Base-by-base conservation (phyloP, 2,329 filamentous ascomycete genomes). In the Clonostachys solani region DNA sequence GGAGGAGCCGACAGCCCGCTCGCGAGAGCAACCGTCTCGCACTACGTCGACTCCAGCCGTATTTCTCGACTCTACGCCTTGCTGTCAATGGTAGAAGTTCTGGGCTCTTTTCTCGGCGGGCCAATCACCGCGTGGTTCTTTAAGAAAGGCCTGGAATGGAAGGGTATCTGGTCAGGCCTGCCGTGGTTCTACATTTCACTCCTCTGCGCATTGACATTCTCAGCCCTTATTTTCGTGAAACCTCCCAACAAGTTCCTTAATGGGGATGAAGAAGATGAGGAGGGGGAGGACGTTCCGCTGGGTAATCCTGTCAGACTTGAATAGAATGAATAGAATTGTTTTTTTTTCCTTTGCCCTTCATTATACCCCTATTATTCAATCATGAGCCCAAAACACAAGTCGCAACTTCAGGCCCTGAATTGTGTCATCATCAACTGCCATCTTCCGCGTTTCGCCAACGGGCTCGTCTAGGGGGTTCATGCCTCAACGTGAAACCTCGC, bases 51-150 rank as follows among this genome's bases (percentile, higher is more conserved):
- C 12, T 52, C 63, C 8, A 56, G 65, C 42, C 63, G 63, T 29
- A 72, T 66, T 2, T 71, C 69, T 33, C 60, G 68, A 19, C 51
- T 72, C 4, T 71, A 71, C 49, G 68, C 68, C 2, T 54, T 72
- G 48, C 63, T 69, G 35, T 62, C 64, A 47, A 71, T 70, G 53
- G 55, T 61, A 4, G 69, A 72, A 49, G 62, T 68, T 6, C 37
- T 63, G 8, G 69, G 69, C 0, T 61, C 65, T 0, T 68, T 72
- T 23, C 59, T 69, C 6, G 69, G 61, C n/a, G 67, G 64, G 1
- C 69, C 69, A 0, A 64, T 64, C 8, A 47, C 72, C 40, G 69
- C 69, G 0, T 64, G 62, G 57, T 63, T 57, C 18, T 72, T 72
- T 45, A 61, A 64, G 5, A 45, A 55, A 12, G 68, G 69, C 0